Conservation (phyloP, 495 filamentous ascomycete genomes). For the Niebla homalea region DNA sequence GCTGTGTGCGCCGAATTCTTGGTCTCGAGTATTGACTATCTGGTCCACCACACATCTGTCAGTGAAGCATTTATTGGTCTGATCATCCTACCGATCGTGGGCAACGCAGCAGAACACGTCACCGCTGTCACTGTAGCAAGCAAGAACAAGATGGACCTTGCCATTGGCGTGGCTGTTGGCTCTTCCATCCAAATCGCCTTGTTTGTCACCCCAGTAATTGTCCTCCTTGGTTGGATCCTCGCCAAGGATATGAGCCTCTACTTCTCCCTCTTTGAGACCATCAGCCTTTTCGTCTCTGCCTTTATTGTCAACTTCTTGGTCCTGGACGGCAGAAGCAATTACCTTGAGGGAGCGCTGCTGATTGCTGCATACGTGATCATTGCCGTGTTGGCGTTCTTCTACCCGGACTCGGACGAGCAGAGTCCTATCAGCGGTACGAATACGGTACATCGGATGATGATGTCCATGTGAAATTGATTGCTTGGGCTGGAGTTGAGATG, state of each 20-base stretch:
- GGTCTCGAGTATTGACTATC: constrained; percentile 62
- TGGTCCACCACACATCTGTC: constrained; percentile 50
- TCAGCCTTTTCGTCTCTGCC: constrained; percentile 69
- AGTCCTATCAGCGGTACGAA: constrained; percentile 25
- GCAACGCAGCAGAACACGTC: constrained; percentile 86
- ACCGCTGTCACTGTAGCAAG: constrained; percentile 76
- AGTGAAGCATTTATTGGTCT: constrained; percentile 76
- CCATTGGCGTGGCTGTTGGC: constrained; percentile 81
- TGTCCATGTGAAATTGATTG: constrained; percentile 27
- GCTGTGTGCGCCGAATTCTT: constrained; percentile 82
- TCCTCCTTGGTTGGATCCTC: constrained; percentile 81
- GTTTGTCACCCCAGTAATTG: constrained; percentile 78
- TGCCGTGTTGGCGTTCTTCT: constrained; percentile 52
- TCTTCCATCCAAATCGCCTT: constrained; percentile 81
- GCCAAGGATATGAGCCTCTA: constrained; percentile 73
- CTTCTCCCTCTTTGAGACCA: constrained; percentile 86
- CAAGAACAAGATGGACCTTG: constrained; percentile 95
- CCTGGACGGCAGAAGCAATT: constrained; percentile 76
- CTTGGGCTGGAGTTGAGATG: background rate
- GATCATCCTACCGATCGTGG: constrained; percentile 81
- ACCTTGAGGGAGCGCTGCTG: constrained; percentile 71
- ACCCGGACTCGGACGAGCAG: constrained; percentile 37
- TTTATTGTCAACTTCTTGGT: constrained; percentile 84
- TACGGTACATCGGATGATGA: constrained; percentile 41
- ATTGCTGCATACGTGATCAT: constrained; percentile 78